phyloP scores from a whole-genome alignment of 352 stramenopile genomes.

The Hyaloperonospora brassicae region DNA sequence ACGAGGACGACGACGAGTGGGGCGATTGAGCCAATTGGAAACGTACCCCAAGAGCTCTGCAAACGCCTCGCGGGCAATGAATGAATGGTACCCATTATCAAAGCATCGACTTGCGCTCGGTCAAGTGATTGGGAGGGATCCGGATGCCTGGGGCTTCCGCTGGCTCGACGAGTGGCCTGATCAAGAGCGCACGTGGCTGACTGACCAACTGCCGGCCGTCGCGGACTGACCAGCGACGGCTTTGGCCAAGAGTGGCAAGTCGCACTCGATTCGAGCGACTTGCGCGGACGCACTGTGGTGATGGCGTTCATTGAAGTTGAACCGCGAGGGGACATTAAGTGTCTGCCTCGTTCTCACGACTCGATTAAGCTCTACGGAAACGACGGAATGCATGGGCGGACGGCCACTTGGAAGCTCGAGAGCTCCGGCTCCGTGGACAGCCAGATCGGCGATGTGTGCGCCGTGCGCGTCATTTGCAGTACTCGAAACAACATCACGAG shows the following conservation, averaged over 20 bases:
- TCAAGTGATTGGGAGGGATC: conserved; percentile 12
- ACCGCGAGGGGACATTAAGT: not conserved
- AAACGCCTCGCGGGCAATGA: not conserved
- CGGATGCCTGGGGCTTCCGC: conserved; percentile 28
- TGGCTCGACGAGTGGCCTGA: conserved; percentile 15
- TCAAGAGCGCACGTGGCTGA: conserved; percentile 7
- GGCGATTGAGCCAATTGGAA: conserved; percentile 9
- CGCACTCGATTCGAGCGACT: not conserved
- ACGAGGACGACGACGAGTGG: conserved; percentile 5
- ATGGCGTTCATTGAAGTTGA: not conserved
- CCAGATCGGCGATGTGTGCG: no score
- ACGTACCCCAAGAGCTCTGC: conserved; percentile 10
- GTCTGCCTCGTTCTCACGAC: no score
- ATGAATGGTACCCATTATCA: not conserved
- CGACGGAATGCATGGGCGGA: no score
- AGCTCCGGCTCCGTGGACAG: no score
- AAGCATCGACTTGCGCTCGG: not conserved
- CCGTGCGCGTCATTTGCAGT: no score
- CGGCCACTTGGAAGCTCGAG: no score
- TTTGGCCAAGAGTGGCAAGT: conserved; percentile 6
- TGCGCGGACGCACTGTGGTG: not conserved
- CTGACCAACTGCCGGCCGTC: not conserved
- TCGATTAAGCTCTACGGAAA: no score
- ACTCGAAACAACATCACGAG: no score
- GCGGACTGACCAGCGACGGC: no score